Conservation (phyloP, 805 yeast species). For the Teunomyces funiuensis region DNA sequence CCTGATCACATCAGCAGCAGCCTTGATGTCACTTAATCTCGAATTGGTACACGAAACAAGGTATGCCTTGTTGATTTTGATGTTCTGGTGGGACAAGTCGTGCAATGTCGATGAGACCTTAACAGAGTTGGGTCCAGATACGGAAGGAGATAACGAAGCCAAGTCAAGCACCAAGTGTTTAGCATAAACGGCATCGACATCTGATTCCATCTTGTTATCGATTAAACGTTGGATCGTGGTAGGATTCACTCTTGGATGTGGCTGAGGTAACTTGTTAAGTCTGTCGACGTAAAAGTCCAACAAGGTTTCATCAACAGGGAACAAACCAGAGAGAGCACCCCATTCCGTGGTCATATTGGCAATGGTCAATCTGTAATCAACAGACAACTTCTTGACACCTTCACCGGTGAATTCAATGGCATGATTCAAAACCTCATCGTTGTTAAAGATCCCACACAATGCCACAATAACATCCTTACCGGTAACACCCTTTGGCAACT, state of each 20-base stretch:
- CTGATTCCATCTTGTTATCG: constrained; percentile 51
- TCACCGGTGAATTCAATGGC: constrained; percentile 93
- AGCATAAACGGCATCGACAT: constrained; percentile 80
- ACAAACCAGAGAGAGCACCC: constrained; percentile 96
- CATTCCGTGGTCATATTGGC: constrained; percentile 99
- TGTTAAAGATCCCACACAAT: constrained; percentile 87
- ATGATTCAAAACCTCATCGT: constrained; percentile 89
- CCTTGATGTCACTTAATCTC: constrained; percentile 85
- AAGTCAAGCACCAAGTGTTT: constrained; percentile 83
- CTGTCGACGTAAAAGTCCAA: constrained; percentile 67
- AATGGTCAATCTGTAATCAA: constrained; percentile 86
- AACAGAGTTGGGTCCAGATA: constrained; percentile 97
- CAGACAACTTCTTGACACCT: constrained; percentile 63
- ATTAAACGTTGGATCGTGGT: constrained; percentile 55
- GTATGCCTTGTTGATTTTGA: constrained; percentile 89
- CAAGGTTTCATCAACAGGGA: constrained; percentile 88
- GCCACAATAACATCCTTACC: constrained; percentile 98
- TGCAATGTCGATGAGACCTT: constrained; percentile 80
- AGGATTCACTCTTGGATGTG: constrained; percentile 80
- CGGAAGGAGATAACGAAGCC: constrained; percentile 76
- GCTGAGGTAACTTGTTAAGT: constrained; percentile 59
- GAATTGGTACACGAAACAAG: constrained; percentile 98
- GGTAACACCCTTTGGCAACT: constrained; percentile 80
- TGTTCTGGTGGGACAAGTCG: constrained; percentile 67
- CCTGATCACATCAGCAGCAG: constrained; percentile 86